Base-by-base conservation (phyloP, 139 green algal genomes). In the Auxenochlorella pyrenoidosa region DNA sequence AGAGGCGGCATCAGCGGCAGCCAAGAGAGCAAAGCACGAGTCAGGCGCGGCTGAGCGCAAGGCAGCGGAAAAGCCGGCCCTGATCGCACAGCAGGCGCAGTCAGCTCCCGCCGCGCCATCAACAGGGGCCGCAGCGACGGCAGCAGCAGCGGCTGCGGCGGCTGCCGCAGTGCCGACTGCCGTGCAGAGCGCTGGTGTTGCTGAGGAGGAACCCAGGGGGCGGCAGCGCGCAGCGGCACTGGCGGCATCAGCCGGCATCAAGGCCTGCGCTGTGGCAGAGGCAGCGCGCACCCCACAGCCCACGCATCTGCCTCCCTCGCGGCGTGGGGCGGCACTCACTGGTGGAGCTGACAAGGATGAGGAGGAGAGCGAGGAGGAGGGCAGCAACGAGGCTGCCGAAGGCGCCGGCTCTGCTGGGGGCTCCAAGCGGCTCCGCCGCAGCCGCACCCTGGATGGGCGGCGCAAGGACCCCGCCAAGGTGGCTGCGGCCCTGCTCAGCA, bases 401-500 rank as follows among this genome's bases (percentile, higher is more conserved):
- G 51, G 78, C n/a, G 38, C 12, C 78, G 51, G 38, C 1, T 19
- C 41, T 34, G 32, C 24, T 15, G 32, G 38, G 16, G 1, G 10
- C 34, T 26, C 26, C 22, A 38, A 34, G 79, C 60, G 40, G 40
- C 32, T 13, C 2, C 54, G 54, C 54, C 54, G 12, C 26, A 60
- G 41, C 40, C 79, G 79, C 26, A 21, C 24, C 0, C 15, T 24
- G 38, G 79, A 75, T 12, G 28, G 79, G 8, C 79, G 40, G 26
- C 79, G 79, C 79, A 85, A 85, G 79, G 79, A 77, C 30, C 82
- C 82, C n/a, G 82, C 44, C 38, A 85, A 78, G 66, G 82, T 86
- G 82, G 82, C 82, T 13, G 82, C 82, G 5, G 82, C 82, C 0
- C 43, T 79, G 32, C 68, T 79, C 36, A 87, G 59, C 65, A 41